phyloP scores from a whole-genome alignment of 2,329 filamentous ascomycete genomes.

The Botrytis elliptica region DNA sequence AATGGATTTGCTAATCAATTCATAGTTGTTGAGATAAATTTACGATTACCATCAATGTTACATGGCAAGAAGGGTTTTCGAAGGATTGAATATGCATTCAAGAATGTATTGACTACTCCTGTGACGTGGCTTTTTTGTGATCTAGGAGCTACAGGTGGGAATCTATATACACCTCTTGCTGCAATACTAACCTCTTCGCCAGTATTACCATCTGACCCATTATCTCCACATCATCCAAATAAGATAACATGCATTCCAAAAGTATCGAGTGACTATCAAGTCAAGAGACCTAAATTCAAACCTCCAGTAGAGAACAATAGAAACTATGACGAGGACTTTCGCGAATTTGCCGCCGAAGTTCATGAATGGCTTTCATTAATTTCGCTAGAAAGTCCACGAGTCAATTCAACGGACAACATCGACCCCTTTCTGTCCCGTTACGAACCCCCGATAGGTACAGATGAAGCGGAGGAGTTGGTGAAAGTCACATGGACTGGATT shows the following conservation, averaged over 20 bases:
- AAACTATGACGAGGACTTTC: conserved; percentile 51
- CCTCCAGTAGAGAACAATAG: conserved; percentile 36
- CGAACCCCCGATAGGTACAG: conserved; percentile 46
- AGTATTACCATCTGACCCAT: conserved; percentile 50
- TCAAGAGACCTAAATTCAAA: conserved; percentile 35
- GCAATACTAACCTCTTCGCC: conserved; percentile 32
- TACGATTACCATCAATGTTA: conserved; percentile 73
- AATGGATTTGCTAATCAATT: conserved; percentile 34
- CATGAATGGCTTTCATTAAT: conserved; percentile 77
- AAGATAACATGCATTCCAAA: conserved; percentile 42
- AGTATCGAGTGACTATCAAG: conserved; percentile 36
- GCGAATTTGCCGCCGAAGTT: conserved; percentile 61
- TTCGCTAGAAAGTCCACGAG: conserved; percentile 62
- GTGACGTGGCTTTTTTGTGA: conserved; percentile 79
- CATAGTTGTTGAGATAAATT: conserved; percentile 72
- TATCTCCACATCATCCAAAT: conserved; percentile 47
- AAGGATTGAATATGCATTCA: conserved; percentile 42
- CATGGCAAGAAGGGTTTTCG: conserved; percentile 42
- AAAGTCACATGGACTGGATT: conserved; percentile 61
- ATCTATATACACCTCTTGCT: conserved; percentile 3
- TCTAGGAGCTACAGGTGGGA: conserved; percentile 49
- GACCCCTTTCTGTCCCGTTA: conserved; percentile 72
- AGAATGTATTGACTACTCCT: conserved; percentile 68
- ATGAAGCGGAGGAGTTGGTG: conserved; percentile 41
- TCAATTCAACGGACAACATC: conserved; percentile 56